phyloP scores from a whole-genome alignment of 139 green algal species.

The Chlorella sp. region DNA sequence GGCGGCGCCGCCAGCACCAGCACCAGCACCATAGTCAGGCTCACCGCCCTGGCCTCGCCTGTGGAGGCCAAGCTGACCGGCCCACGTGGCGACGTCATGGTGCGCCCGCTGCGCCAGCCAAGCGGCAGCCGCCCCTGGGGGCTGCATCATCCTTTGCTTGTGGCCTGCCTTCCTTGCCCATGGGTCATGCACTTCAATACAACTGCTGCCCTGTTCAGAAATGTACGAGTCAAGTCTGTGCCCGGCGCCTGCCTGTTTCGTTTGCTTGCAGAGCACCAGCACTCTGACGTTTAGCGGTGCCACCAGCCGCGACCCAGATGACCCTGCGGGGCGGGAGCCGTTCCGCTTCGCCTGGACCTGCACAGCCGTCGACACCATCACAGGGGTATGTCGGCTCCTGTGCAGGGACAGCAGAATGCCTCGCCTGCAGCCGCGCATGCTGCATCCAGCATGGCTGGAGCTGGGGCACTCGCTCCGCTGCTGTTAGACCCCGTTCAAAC shows the following conservation, averaged over 20 bases:
- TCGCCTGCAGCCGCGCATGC: too few species aligned
- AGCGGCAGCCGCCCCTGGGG: not conserved
- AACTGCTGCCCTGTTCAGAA: too few species aligned
- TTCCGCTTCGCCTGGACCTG: not conserved
- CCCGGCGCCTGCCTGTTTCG: too few species aligned
- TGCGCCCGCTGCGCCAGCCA: too few species aligned
- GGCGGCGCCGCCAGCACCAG: not conserved
- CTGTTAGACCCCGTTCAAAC: too few species aligned
- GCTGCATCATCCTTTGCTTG: not conserved
- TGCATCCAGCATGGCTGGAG: too few species aligned
- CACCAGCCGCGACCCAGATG: not conserved
- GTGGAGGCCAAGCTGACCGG: not conserved
- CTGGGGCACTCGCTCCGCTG: too few species aligned
- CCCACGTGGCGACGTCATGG: constrained; percentile 7
- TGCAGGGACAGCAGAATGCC: too few species aligned
- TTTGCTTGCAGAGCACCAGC: not conserved
- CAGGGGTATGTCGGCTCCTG: not conserved
- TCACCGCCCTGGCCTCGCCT: not conserved
- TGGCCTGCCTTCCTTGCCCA: not conserved
- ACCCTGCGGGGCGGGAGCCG: not conserved
- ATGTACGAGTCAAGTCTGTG: too few species aligned
- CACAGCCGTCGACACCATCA: not conserved
- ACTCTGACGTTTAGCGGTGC: not conserved
- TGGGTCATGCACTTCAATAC: too few species aligned
- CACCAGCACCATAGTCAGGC: not conserved